Conservation (phyloP, 2,329 filamentous ascomycete genomes). For the Penicillium corylophilum region DNA sequence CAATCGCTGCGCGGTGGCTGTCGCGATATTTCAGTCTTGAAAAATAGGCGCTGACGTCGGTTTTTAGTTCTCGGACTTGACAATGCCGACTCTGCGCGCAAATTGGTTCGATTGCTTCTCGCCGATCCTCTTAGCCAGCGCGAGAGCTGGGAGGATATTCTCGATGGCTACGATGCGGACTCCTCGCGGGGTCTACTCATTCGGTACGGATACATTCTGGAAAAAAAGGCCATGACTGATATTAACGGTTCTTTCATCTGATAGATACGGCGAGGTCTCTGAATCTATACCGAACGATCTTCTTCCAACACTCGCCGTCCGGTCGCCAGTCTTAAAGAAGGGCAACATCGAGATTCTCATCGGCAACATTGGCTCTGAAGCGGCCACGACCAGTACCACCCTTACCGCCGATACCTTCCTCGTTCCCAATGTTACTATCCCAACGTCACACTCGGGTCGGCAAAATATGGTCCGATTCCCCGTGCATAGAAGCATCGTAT, state of each 20-base stretch:
- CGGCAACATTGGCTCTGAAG: slow-evolving; percentile 52
- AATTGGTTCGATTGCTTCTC: slow-evolving; percentile 66
- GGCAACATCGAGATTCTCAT: slow-evolving; percentile 62
- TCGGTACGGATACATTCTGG: slow-evolving; percentile 44
- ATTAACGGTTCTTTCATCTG: neutral
- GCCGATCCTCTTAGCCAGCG: slow-evolving; percentile 66
- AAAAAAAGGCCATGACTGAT: neutral
- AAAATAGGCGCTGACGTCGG: neutral
- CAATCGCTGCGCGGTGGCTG: neutral
- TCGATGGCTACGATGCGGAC: slow-evolving; percentile 52
- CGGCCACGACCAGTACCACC: slow-evolving; percentile 50
- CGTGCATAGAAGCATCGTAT: slow-evolving; percentile 76
- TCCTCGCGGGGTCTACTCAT: slow-evolving; percentile 61
- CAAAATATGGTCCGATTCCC: slow-evolving; percentile 72
- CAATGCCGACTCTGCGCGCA: slow-evolving; percentile 51
- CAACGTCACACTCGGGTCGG: slow-evolving; percentile 61
- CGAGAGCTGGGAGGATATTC: slow-evolving; percentile 65
- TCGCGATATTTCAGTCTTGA: neutral
- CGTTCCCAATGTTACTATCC: slow-evolving; percentile 72
- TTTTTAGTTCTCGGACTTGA: slow-evolving; percentile 51
- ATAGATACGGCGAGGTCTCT: slow-evolving; percentile 55
- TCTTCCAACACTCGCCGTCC: slow-evolving; percentile 55
- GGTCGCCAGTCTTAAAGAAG: slow-evolving; percentile 56
- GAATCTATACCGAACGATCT: slow-evolving; percentile 50
- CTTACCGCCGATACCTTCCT: slow-evolving; percentile 63